These are phyloP conservation scores for Aspergillus mulundensis DNA, from an alignment of 495 filamentous ascomycete genomes.

Conservation along the genomic window DNA sequence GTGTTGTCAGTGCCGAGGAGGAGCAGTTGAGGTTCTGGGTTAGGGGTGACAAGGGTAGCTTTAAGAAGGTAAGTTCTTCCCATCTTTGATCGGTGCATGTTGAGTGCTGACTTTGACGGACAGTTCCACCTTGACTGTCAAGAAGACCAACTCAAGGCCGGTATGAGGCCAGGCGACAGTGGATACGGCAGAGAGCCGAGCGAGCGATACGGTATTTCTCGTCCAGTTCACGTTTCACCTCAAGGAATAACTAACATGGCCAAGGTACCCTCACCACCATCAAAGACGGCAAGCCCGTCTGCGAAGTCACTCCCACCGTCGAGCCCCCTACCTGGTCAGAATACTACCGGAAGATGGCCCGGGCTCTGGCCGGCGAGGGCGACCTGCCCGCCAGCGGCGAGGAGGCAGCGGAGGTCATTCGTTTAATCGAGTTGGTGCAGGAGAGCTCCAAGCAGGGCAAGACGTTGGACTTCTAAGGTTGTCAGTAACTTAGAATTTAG, in stretches of 20 bases:
- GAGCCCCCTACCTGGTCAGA: conserved; percentile 67
- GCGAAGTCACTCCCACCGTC: conserved; percentile 53
- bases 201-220: conserved; percentile 43
- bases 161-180: conserved; percentile 58
- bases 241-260: background rate
- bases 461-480: conserved; percentile 51
- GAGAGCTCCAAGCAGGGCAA: conserved; percentile 63
- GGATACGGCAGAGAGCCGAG: conserved; percentile 64
- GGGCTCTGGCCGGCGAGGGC: conserved; percentile 59
- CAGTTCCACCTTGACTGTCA: conserved; percentile 70
- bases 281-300: conserved; percentile 36
- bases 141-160: conserved; percentile 74
- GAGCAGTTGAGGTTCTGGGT: conserved; percentile 78
- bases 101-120: background rate
- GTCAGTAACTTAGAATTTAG: background rate
- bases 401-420: conserved; percentile 67
- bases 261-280: conserved; percentile 43
- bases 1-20: conserved; percentile 64
- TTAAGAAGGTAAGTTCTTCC: conserved; percentile 55
- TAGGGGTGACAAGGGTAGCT: conserved; percentile 74
- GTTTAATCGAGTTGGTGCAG: conserved; percentile 67
- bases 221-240: no score
- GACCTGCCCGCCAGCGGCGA: conserved; percentile 67
- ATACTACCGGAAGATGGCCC: conserved; percentile 67
- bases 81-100: background rate